Base-by-base conservation (phyloP, 1,284 basidiomycete species). In the Agroathelia rolfsii region DNA sequence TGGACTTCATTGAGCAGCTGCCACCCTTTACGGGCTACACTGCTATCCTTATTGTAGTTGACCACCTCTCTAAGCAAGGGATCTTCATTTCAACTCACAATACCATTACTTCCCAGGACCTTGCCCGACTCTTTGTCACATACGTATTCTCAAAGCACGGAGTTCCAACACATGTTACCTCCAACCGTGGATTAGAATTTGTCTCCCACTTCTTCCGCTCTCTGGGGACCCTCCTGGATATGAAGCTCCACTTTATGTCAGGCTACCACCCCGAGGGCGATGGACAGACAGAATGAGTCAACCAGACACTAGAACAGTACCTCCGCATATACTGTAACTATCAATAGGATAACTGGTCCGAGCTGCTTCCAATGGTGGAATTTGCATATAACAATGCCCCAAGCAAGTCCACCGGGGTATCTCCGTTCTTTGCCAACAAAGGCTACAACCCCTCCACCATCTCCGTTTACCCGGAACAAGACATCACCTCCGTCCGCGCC, bases 1-100 rank as follows among this genome's bases (percentile, higher is more conserved):
- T 59, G 49, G 58, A 62, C 38, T 42, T 50, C 34, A 57, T 63
- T 24, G 47, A 43, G 7, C 38, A 47, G 11, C 43, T 62, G 0
- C 59, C 58, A 2, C 7, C 11, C 2, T 53, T 50, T 0, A 24
- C 41, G 0, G 46, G 45, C 1, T 54, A 33, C 38, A 42, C 57
- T 36, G 28, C 48, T 5, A 55, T 62, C 26, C 38, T 58, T 2
- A 53, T 61, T 2, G 32, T 59, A 0, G 50, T 59, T 6, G 47
- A 54, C 38, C 34, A 56, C 0, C 40, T 60, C 14, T 51, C 56
- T 13, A 59, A 61, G 38, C 28, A 33, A 36, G 43, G 48, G 2
- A 33, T 46, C 29, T 54, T 61, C 32, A 48, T 55, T 31, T 37
- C 40, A 17, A 36, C 48, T 2, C 22, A 34, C 10, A 37, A 39